Evolutionary conservation across 2,329 filamentous ascomycete genomes (phyloP).

Genomic region (Tolypocladium tundrense): DNA sequence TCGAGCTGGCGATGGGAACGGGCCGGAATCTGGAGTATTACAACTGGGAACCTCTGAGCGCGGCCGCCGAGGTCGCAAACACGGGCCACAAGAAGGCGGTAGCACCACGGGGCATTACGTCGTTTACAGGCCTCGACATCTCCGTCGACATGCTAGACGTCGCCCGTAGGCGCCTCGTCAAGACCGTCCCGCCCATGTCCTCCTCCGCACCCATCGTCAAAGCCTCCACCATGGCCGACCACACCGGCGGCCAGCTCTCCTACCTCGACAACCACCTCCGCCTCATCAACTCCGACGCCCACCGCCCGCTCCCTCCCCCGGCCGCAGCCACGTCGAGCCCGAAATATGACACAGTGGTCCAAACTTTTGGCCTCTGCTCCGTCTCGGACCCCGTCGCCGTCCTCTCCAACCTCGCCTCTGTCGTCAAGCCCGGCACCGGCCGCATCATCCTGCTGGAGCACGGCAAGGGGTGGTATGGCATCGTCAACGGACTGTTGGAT

Average conservation of each 20-base stretch:
- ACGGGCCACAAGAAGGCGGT: slow-evolving; percentile 7
- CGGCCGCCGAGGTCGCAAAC: slow-evolving; percentile 7
- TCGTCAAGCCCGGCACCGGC: slow-evolving; percentile 42
- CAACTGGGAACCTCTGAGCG: slow-evolving; percentile 37
- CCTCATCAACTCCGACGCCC: slow-evolving; percentile 39
- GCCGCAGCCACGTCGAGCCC: slow-evolving; percentile 22
- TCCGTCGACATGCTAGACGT: slow-evolving; percentile 50
- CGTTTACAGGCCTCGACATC: slow-evolving; percentile 54
- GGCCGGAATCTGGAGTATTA: slow-evolving; percentile 52
- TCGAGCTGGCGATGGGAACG: slow-evolving; percentile 54
- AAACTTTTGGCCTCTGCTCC: slow-evolving; percentile 56
- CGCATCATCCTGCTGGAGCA: slow-evolving; percentile 54
- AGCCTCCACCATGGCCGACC: slow-evolving; percentile 21
- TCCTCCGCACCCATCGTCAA: slow-evolving; percentile 19
- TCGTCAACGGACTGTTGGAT: slow-evolving; percentile 48
- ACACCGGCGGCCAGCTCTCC: slow-evolving; percentile 24
- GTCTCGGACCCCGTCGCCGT: slow-evolving; percentile 46
- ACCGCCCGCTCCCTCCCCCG: slow-evolving; percentile 29
- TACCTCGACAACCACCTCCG: slow-evolving; percentile 33
- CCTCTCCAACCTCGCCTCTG: slow-evolving; percentile 40
- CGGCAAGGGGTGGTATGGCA: slow-evolving; percentile 43
- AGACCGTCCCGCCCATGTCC: slow-evolving; percentile 28
- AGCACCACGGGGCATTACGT: slow-evolving; percentile 25
- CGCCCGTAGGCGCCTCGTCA: slow-evolving; percentile 40
- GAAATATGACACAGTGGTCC: slow-evolving; percentile 52